These are phyloP conservation scores for Calonectria hongkongensis DNA, from an alignment of 2,329 filamentous ascomycete genomes.

Conservation along the genomic window DNA sequence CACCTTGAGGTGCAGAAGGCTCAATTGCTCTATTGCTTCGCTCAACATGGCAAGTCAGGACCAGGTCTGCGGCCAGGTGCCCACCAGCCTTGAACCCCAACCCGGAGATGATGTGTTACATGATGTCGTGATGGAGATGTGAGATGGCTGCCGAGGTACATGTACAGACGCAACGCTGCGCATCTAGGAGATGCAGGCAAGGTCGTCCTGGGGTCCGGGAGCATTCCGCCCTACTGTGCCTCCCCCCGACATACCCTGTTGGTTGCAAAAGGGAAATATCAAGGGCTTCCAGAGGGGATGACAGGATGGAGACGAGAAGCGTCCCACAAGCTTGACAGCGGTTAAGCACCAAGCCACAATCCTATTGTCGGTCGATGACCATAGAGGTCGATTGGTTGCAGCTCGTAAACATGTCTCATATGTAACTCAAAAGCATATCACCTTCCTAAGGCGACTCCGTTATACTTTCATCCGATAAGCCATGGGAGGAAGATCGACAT, in stretches of 20 bases:
- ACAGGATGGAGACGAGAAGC: constrained; percentile 4
- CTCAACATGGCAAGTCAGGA: background rate
- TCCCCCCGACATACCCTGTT: constrained; percentile 27
- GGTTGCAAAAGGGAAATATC: constrained; percentile 14
- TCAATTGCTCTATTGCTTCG: background rate
- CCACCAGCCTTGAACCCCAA: constrained; percentile 26
- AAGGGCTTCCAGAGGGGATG: constrained; percentile 16
- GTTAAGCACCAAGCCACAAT: constrained; percentile 17
- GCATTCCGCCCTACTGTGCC: constrained; percentile 25
- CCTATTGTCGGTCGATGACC: constrained; percentile 1
- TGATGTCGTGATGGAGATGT: constrained; percentile 6
- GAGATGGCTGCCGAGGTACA: constrained; percentile 17
- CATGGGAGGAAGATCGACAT: constrained; percentile 19
- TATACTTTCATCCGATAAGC: constrained; percentile 19
- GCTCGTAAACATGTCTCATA: constrained; percentile 2
- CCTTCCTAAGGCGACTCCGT: constrained; percentile 23
- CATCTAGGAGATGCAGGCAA: constrained; percentile 10
- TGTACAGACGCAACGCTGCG: background rate
- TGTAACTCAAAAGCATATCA: constrained; percentile 18
- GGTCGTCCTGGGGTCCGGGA: constrained; percentile 21
- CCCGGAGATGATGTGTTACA: constrained; percentile 29
- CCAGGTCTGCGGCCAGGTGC: constrained; percentile 2
- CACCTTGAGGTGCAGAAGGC: background rate
- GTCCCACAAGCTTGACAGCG: constrained; percentile 22
- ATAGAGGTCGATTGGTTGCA: background rate